Evolutionary conservation across 106 monocot species (phyloP).

Genomic region (Allium sativum): DNA sequence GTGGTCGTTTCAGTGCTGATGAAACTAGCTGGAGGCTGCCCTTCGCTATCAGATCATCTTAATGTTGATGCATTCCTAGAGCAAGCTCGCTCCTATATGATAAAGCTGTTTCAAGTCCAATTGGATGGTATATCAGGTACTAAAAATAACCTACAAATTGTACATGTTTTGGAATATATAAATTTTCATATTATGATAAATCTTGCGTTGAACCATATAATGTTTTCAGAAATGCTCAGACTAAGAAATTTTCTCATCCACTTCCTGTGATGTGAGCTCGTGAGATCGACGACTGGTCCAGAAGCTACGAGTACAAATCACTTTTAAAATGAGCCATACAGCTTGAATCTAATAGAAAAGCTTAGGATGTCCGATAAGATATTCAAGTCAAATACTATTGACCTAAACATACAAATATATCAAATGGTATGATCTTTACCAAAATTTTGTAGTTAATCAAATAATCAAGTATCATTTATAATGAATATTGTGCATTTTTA

Average conservation of each 20-base stretch:
- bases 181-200: too few species aligned
- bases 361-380: too few species aligned
- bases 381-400: too few species aligned
- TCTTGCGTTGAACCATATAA: too few species aligned
- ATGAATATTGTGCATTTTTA: too few species aligned
- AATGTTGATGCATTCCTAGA: conserved; percentile 96
- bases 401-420: too few species aligned
- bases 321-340: conserved; percentile 36
- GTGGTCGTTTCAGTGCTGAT: conserved; percentile 96
- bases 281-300: conserved; percentile 92
- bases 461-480: too few species aligned
- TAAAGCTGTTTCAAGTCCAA: conserved; percentile 78
- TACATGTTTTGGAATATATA: too few species aligned
- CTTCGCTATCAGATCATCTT: conserved; percentile 81
- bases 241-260: conserved; percentile 80
- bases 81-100: conserved; percentile 93
- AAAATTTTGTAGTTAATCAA: too few species aligned
- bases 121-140: conserved; percentile 96
- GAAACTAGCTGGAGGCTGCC: conserved; percentile 94
- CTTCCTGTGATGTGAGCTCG: conserved; percentile 81
- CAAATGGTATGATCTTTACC: too few species aligned
- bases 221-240: conserved; percentile 85
- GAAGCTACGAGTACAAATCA: conserved; percentile 55
- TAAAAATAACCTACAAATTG: neutral
- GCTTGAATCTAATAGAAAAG: conserved; percentile 11